A percentile compares a stretch with the other conserved stretches of the same genome.
Evolutionary conservation across 2,329 filamentous ascomycete genomes (phyloP).

Genomic region (Eurotiales sp.): DNA sequence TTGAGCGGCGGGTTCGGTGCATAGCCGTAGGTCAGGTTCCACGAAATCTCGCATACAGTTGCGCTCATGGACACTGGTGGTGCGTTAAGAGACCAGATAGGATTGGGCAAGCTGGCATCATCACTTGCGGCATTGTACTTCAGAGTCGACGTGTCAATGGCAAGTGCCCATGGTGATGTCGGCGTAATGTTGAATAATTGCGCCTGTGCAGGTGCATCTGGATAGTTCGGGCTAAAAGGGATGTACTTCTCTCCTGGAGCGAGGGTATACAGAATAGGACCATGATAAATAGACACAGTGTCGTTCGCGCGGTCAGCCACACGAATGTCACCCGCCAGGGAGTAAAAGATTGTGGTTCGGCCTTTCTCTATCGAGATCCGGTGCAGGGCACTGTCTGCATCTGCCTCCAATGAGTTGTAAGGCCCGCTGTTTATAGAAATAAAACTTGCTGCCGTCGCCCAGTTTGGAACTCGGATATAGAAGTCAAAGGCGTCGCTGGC

Average conservation of each 20-base stretch:
- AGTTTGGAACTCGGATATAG: slow-evolving; percentile 45
- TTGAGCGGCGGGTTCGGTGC: slow-evolving; percentile 32
- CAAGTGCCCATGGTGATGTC: slow-evolving; percentile 25
- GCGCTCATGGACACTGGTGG: slow-evolving; percentile 37
- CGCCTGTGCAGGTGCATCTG: slow-evolving; percentile 25
- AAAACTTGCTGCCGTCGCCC: slow-evolving; percentile 31
- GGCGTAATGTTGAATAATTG: slow-evolving; percentile 36
- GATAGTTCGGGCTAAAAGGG: slow-evolving; percentile 24
- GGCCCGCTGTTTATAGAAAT: slow-evolving; percentile 22
- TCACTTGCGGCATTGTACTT: slow-evolving; percentile 23
- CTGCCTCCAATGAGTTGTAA: slow-evolving; percentile 22
- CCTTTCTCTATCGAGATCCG: slow-evolving; percentile 33
- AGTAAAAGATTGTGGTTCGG: slow-evolving; percentile 31
- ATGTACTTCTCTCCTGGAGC: slow-evolving; percentile 31
- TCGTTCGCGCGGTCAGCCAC: slow-evolving; percentile 39
- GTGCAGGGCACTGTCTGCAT: slow-evolving; percentile 37
- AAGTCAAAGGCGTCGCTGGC: slow-evolving; percentile 39
- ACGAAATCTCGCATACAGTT: slow-evolving; percentile 38
- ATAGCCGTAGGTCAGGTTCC: slow-evolving; percentile 32
- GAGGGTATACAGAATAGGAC: slow-evolving; percentile 43
- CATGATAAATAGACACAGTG: slow-evolving; percentile 43
- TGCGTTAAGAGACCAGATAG: slow-evolving; percentile 28
- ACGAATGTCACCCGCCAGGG: slow-evolving; percentile 29
- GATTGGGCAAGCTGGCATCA: slow-evolving; percentile 20
- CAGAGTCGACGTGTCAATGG: slow-evolving; percentile 33